These are phyloP conservation scores for Tetrapisispora namnaoensis DNA, from an alignment of 805 yeast species.

Conservation along the genomic window DNA sequence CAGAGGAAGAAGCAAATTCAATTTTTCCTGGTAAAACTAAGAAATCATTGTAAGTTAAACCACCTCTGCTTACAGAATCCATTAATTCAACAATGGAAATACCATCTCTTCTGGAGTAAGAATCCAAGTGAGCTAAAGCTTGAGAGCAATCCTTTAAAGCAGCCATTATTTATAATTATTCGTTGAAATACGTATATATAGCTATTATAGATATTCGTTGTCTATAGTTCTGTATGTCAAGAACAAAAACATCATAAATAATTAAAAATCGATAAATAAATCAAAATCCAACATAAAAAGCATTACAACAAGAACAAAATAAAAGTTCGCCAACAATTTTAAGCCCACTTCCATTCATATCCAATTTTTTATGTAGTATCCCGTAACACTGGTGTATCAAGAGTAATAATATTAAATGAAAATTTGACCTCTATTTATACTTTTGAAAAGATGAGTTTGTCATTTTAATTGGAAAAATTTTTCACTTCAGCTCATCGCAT, in stretches of 20 bases:
- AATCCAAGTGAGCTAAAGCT: slow-evolving; percentile 59
- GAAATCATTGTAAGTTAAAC: slow-evolving; percentile 95
- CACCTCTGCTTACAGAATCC: slow-evolving; percentile 88
- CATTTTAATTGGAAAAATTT: background rate
- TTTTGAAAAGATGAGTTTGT: background rate
- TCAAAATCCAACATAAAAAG: background rate
- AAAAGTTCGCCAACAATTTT: slow-evolving; percentile 2
- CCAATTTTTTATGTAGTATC: too few relatives aligned
- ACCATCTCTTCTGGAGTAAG: slow-evolving; percentile 73
- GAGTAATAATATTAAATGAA: background rate
- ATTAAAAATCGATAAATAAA: background rate
- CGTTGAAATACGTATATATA: background rate
- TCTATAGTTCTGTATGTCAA: background rate
- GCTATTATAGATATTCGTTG: background rate
- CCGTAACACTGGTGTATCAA: background rate
- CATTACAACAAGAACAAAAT: background rate
- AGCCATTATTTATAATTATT: slow-evolving; percentile 8
- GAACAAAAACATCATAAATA: background rate
- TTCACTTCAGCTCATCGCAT: background rate
- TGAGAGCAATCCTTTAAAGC: slow-evolving; percentile 36
- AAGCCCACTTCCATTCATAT: slow-evolving; percentile 2
- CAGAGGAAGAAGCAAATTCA: slow-evolving; percentile 71
- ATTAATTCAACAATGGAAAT: slow-evolving; percentile 72
- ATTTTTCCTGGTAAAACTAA: slow-evolving; percentile 92
- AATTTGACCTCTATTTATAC: slow-evolving; percentile 1